These are phyloP conservation scores for Coemansia sp. DNA, from an alignment of 192 early-diverging fungal species.

Conservation along the genomic window DNA sequence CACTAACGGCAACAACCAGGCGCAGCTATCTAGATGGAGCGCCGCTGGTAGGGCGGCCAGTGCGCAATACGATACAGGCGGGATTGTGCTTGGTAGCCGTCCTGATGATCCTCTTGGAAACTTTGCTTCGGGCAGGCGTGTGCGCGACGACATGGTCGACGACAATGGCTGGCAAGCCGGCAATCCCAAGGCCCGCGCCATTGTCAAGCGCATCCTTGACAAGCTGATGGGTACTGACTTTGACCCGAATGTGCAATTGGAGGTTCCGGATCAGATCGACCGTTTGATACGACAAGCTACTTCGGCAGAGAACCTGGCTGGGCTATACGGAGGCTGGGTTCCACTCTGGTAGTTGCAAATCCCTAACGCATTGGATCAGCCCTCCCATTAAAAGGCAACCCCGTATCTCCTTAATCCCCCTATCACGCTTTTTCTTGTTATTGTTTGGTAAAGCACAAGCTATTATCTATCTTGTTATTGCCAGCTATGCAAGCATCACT, in stretches of 20 bases:
- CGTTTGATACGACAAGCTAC: conserved; percentile 87
- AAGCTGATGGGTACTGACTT: conserved; percentile 95
- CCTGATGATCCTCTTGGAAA: conserved; percentile 25
- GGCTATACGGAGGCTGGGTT: conserved; percentile 67
- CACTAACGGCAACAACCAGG: background rate
- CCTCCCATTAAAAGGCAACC: background rate
- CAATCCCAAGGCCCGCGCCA: conserved; percentile 76
- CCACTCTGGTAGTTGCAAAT: conserved; percentile 38
- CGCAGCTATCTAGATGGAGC: conserved; percentile 1
- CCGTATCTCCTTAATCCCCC: no score
- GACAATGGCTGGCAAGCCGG: conserved; percentile 22
- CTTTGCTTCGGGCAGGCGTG: background rate
- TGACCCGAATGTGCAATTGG: conserved; percentile 70
- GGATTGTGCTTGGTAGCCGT: conserved; percentile 6
- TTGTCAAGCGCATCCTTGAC: conserved; percentile 87
- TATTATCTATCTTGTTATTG: background rate
- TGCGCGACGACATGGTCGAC: background rate
- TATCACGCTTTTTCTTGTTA: background rate
- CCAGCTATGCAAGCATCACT: background rate
- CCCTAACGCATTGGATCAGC: no score
- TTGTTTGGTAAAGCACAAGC: background rate
- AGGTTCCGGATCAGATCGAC: conserved; percentile 83
- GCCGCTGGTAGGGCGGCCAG: background rate
- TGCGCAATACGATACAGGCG: background rate
- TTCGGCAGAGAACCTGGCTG: conserved; percentile 85